Base-by-base conservation (phyloP, 1,284 basidiomycete genomes). In the Cystobasidiaceae sp. region DNA sequence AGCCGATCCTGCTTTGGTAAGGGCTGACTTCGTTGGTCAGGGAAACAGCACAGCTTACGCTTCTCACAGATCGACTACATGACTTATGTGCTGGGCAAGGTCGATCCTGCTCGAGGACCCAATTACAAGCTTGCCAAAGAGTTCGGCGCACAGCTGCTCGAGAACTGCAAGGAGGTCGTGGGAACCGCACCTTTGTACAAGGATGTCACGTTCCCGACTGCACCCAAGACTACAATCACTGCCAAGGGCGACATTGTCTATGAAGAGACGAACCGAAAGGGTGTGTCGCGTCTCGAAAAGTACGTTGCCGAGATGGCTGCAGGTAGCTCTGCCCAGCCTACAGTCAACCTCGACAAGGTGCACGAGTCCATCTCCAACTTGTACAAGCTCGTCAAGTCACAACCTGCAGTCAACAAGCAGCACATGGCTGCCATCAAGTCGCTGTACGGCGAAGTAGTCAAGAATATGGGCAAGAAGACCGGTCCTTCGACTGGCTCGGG, bases 361-460 rank as follows among this genome's bases (percentile, higher is more conserved):
- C 67, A 68, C 49, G 67, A 68, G 30, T 55, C 67, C 72, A 91
- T 97, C 59, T 82, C 92, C 69, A 97, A 94, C 77, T 84, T 98
- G 21, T 98, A 93, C 92, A 92, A 89, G 67, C 87, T 97, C 58
- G 92, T 98, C 75, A 96, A 94, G 79, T 88, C 90, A 2, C 92
- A 97, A 77, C 93, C 94, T 1, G 89, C 92, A 69, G 97, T 98
- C 77, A 94, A 88, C 74, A 87, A 93, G 73, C 90, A 93, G 72
- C 93, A 97, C 81, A 97, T 97, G 83, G 88, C 90, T 68, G 90
- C 93, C 64, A 97, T 98, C 83, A 96, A 94, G 72, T 89, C 88
- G 8, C 81, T 98, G 61, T 98, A 98, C 77, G 90, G 93, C 71
- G 93, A 94, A 69, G 94, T 97, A 61, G 90, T 96, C 69, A 81